Evolutionary conservation across 2,329 filamentous ascomycete species (phyloP).

Genomic region (Bipolaris zeicola): DNA sequence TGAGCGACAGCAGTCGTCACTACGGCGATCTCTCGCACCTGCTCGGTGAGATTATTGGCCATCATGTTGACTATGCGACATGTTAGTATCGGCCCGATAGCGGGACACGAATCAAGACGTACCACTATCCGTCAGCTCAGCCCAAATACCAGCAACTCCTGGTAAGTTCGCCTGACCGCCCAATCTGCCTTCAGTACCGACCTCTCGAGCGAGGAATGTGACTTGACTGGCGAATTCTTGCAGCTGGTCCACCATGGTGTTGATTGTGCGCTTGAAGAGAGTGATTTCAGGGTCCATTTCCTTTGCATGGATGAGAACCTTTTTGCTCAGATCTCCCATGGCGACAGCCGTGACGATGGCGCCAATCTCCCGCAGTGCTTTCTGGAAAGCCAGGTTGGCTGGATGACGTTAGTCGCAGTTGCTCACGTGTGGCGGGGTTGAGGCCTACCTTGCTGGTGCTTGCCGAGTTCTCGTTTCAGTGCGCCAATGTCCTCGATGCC

Average conservation of each 20-base stretch:
- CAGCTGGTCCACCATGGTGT: slow-evolving; percentile 98
- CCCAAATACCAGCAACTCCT: slow-evolving; percentile 96
- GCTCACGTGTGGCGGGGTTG: background rate
- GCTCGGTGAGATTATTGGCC: slow-evolving; percentile 97
- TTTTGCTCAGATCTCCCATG: slow-evolving; percentile 93
- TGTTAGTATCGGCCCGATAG: slow-evolving; percentile 39
- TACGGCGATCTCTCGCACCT: slow-evolving; percentile 96
- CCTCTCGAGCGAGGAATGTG: slow-evolving; percentile 89
- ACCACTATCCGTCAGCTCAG: slow-evolving; percentile 77
- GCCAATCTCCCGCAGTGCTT: slow-evolving; percentile 93
- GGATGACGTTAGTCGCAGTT: slow-evolving; percentile 80
- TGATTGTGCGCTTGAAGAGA: slow-evolving; percentile 97
- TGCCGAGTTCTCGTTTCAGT: slow-evolving; percentile 90
- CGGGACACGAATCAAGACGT: slow-evolving; percentile 31
- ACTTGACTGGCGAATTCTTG: slow-evolving; percentile 97
- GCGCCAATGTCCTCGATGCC: slow-evolving; percentile 84
- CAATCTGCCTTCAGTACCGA: slow-evolving; percentile 92
- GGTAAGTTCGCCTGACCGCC: slow-evolving; percentile 93
- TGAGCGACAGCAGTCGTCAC: slow-evolving; percentile 95
- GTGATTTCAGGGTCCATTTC: slow-evolving; percentile 99
- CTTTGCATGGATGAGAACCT: slow-evolving; percentile 91
- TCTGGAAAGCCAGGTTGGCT: slow-evolving; percentile 98
- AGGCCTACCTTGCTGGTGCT: slow-evolving; percentile 70
- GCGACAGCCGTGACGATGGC: slow-evolving; percentile 97
- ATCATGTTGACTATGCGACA: slow-evolving; percentile 79